These are phyloP conservation scores for Leccinum subrobustum DNA, from an alignment of 1,284 basidiomycete species.

Conservation along the genomic window DNA sequence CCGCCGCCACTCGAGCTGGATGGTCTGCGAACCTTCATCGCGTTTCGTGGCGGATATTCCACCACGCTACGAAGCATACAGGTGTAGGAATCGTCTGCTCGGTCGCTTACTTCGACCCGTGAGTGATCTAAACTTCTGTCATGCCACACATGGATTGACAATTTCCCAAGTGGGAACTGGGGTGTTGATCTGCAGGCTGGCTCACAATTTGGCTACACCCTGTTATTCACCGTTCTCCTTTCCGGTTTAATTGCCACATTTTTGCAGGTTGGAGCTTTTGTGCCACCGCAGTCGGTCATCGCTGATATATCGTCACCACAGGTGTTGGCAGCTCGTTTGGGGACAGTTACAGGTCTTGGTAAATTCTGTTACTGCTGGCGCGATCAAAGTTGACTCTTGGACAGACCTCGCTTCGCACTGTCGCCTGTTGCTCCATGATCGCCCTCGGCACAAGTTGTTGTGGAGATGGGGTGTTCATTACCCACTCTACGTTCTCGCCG, in stretches of 20 bases:
- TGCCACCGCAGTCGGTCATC: conserved; percentile 32
- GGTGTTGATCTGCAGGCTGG: conserved; percentile 59
- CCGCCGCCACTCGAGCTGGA: not conserved
- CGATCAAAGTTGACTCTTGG: not conserved
- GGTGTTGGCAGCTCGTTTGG: conserved; percentile 47
- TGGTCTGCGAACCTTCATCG: conserved; percentile 24
- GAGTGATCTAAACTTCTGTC: conserved; percentile 18
- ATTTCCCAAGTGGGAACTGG: conserved; percentile 52
- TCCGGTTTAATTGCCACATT: conserved; percentile 67
- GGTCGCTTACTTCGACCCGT: conserved; percentile 59
- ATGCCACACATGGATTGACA: conserved; percentile 2
- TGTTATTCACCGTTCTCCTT: conserved; percentile 73
- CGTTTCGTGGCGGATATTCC: conserved; percentile 28
- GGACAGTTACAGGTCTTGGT: conserved; percentile 52
- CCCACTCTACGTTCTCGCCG: conserved; percentile 53
- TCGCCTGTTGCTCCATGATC: conserved; percentile 53
- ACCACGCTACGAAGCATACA: conserved; percentile 44
- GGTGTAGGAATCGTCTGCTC: conserved; percentile 52
- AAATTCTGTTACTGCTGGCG: not conserved
- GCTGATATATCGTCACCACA: conserved; percentile 21
- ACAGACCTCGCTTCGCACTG: conserved; percentile 55
- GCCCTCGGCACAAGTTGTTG: conserved; percentile 45
- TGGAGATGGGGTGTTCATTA: conserved; percentile 53
- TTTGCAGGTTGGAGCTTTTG: conserved; percentile 42
- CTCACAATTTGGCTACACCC: conserved; percentile 65